Percentiles rank a stretch among this genome's conserved stretches.
phyloP scores from a whole-genome alignment of 1,139 yeast species.

The Geotrichum europaeum region DNA sequence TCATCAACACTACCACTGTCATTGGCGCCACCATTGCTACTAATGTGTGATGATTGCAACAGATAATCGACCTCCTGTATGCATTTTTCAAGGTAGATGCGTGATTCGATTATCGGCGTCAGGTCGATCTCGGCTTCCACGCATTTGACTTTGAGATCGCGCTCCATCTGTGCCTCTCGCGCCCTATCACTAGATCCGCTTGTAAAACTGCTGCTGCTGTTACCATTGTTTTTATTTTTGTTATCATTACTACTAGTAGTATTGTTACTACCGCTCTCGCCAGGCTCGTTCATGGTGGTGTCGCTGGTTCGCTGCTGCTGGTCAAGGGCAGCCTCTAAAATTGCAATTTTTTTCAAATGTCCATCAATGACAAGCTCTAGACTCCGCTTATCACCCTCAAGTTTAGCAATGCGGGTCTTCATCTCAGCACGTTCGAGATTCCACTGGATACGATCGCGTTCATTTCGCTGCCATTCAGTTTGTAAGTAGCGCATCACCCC shows the following conservation, averaged over 20 bases:
- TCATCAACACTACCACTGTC: background rate
- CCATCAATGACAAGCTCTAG: slow-evolving; percentile 30
- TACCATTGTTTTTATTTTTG: background rate
- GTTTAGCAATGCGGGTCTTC: slow-evolving; percentile 40
- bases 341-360: slow-evolving; percentile 29
- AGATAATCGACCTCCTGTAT: slow-evolving; percentile 35
- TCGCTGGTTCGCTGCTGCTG: background rate
- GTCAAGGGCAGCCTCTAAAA: slow-evolving; percentile 24
- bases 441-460: slow-evolving; percentile 53
- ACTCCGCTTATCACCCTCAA: slow-evolving; percentile 39
- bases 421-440: slow-evolving; percentile 49
- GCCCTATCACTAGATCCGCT: background rate
- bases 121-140: slow-evolving; percentile 23
- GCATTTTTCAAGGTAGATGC: slow-evolving; percentile 33
- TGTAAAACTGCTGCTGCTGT: background rate
- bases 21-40: background rate
- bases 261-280: background rate
- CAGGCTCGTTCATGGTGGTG: background rate
- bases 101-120: slow-evolving; percentile 30
- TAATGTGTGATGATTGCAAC: slow-evolving; percentile 28
- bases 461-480: slow-evolving; percentile 51
- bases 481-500: slow-evolving; percentile 56
- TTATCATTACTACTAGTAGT: background rate
- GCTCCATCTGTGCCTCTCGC: background rate
- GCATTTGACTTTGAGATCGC: background rate